Base-by-base conservation (phyloP, 2,329 filamentous ascomycete species). In the Sporothrix humicola region DNA sequence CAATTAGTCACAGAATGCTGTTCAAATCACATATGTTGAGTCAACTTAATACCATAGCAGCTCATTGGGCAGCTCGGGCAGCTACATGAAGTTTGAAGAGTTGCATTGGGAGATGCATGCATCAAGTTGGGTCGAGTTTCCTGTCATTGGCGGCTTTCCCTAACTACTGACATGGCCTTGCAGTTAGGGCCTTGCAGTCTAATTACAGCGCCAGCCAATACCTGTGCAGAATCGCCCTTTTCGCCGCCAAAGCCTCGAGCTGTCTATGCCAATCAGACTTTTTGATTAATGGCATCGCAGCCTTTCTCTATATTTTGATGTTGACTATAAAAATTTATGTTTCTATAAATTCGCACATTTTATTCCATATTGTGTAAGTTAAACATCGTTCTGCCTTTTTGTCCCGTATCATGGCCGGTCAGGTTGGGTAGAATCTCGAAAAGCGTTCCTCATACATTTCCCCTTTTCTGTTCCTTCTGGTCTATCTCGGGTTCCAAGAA, bases 221-320 rank as follows among this genome's bases (percentile, higher is more conserved):
- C 61, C 61, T 66, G 61, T 26, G 23, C 42, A 66, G 61, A 48
- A 66, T 66, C 42, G 61, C 61, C 20, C 12, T 6, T 48, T 23
- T 20, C 42, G 5, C 20, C 61, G 61, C n/a, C 42, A 66, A 66
- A 48, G 61, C 61, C 61, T 66, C 26, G 42, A 12, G 9, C n/a
- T 7, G n/a, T 66, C 42, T 66, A 66, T 66, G 61, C 61, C 61
- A 66, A 66, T 66, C 61, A 66, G 61, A 66, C 42, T 23, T 26
- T 48, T 15, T 26, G 26, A 66, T 1, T 26, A 12, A 17, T 26
- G 6, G 8, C 20, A 46, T 48, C 61, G 61, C 61, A 66, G 61
- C 61, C 61, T 66, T 66, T 44, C 23, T 20, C 20, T 31, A 7
- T 31, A 6, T 26, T 48, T 17, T 46, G 9, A 5, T 37, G 6